These are phyloP conservation scores for Salix arbutifolia DNA, from an alignment of 345 rosid genomes.

Conservation along the genomic window DNA sequence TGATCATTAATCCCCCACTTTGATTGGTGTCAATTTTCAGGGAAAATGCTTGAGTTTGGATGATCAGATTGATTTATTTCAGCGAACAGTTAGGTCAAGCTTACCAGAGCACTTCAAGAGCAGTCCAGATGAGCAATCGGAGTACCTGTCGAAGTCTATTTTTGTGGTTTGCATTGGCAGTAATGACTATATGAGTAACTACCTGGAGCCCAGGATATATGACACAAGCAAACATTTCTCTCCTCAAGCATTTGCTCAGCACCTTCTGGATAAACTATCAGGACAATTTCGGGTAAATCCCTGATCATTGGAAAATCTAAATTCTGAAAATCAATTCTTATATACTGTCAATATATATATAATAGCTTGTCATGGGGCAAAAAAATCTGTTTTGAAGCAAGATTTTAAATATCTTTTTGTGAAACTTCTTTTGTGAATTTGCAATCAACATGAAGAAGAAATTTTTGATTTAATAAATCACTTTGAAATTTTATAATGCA, in stretches of 20 bases:
- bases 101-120: constrained; percentile 15
- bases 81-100: constrained; percentile 6
- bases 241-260: constrained; percentile 30
- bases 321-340: too few relatives aligned
- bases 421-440: too few relatives aligned
- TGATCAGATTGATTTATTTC: constrained; percentile 36
- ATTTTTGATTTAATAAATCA: too few relatives aligned
- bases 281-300: constrained; percentile 21
- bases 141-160: constrained; percentile 36
- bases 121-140: background rate
- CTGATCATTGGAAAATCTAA: too few relatives aligned
- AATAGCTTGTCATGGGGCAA: too few relatives aligned
- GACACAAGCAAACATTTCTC: constrained; percentile 1
- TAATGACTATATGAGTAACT: constrained; percentile 37
- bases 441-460: too few relatives aligned
- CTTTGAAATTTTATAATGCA: too few relatives aligned
- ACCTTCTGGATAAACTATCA: constrained; percentile 26
- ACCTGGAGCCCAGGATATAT: background rate
- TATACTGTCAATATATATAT: too few relatives aligned
- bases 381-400: too few relatives aligned
- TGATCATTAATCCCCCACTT: background rate
- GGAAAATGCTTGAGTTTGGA: constrained; percentile 41
- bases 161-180: constrained; percentile 32
- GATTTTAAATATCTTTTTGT: too few relatives aligned
- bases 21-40: constrained; percentile 14